Base-by-base conservation (phyloP, 2,329 filamentous ascomycete genomes). In the Colletotrichum cordylinicola region DNA sequence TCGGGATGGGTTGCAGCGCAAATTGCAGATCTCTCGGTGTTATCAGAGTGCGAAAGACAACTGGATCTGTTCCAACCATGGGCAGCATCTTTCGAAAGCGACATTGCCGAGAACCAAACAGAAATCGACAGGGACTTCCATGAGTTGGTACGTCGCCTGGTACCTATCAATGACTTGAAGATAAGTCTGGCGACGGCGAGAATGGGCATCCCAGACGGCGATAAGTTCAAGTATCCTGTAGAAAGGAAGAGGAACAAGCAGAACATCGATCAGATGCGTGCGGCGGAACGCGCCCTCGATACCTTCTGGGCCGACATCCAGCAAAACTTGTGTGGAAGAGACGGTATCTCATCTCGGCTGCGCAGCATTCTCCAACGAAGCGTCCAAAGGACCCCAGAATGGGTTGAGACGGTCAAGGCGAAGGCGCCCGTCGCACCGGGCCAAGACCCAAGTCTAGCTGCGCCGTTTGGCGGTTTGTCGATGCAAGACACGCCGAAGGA, bases 61-160 rank as follows among this genome's bases (percentile, higher is more conserved):
- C 77, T 91, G 4, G 80, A 88, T 2, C 72, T 86, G 1, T 90
- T 86, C 76, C 86, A 88, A 61, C 88, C 89, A 0, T 90, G 89
- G 88, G 86, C 87, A 4, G 81, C 79, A 37, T 82, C 77, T 0
- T 89, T 88, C 61, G 84, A 87, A 8, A 13, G 67, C 10, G 77
- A 79, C 4, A 65, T 82, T n/a, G 77, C 77, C 2, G 76, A 84
- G 0, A 73, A 73, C 21, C 33, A 79, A 6, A 77, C 80, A 1
- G 76, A 62, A 0, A 80, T 86, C 29, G 77, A 83, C 43, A 73
- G 77, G 12, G 81, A 84, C 2, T 84, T 79, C 64, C 55, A 55
- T 0, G 60, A 78, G 6, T 61, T 58, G 4, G 81, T 61, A 3
- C 31, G 74, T 35, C 55, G 83, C 8, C 4, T 78, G 21, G 21